Evolutionary conservation across 306 rosid genomes (phyloP).

Genomic region (Prunus salicina): DNA sequence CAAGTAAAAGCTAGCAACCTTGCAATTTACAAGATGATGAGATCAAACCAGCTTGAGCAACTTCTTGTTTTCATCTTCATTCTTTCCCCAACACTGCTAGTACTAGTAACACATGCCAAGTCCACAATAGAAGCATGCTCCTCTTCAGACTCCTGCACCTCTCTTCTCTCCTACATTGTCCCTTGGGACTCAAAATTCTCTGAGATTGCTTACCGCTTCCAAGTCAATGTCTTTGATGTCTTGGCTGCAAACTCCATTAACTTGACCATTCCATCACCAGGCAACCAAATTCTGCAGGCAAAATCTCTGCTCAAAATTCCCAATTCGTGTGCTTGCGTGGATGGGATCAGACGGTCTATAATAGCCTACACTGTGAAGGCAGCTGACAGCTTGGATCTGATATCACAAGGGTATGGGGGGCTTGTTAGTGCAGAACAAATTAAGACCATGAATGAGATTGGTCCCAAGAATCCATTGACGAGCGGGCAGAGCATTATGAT

Average conservation of each 20-base stretch:
- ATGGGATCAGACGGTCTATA: constrained; percentile 38
- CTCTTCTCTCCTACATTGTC: constrained; percentile 43
- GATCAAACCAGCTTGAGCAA: background rate
- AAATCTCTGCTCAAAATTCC: constrained; percentile 37
- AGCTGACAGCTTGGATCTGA: constrained; percentile 31
- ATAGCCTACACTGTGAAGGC: constrained; percentile 30
- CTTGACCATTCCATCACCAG: constrained; percentile 24
- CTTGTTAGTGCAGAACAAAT: constrained; percentile 40
- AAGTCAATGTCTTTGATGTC: constrained; percentile 28
- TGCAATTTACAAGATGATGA: constrained; percentile 20
- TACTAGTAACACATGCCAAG: constrained; percentile 25
- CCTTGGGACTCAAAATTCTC: constrained; percentile 54
- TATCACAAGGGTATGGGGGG: constrained; percentile 38
- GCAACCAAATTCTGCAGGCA: constrained; percentile 20
- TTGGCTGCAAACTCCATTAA: constrained; percentile 41
- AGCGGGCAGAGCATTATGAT: constrained; percentile 30
- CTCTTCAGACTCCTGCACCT: constrained; percentile 38
- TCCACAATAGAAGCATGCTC: constrained; percentile 43
- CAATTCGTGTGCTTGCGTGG: constrained; percentile 34
- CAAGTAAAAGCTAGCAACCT: background rate
- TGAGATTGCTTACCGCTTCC: constrained; percentile 46
- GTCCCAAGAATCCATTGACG: constrained; percentile 27
- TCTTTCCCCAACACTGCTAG: background rate
- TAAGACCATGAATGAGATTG: constrained; percentile 23
- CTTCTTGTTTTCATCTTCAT: constrained; percentile 11